Evolutionary conservation across 2,329 filamentous ascomycete species (phyloP).

Genomic region (Elsinoe fawcettii): DNA sequence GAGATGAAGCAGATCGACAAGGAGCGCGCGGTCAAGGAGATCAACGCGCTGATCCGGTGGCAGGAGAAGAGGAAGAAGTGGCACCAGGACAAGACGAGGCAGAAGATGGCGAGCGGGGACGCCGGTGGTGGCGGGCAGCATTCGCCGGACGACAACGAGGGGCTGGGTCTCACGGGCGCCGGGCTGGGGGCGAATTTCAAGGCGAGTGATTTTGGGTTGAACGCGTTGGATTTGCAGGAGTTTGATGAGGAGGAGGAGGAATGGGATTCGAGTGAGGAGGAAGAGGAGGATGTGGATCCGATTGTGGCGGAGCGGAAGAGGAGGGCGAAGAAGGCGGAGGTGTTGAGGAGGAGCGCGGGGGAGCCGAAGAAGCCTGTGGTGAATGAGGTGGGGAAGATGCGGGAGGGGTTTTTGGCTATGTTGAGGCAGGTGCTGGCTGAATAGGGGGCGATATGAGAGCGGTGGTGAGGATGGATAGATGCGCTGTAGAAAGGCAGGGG

Average conservation of each 20-base stretch:
- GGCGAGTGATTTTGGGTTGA: constrained; percentile 80
- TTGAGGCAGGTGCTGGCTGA: constrained; percentile 30
- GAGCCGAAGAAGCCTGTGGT: constrained; percentile 32
- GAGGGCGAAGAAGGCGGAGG: constrained; percentile 68
- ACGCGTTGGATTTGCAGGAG: constrained; percentile 79
- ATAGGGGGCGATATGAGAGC: constrained; percentile 1
- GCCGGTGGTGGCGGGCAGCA: constrained; percentile 40
- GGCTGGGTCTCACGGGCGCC: constrained; percentile 33
- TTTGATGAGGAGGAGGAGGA: constrained; percentile 71
- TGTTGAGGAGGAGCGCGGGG: constrained; percentile 44
- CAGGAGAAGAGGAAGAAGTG: constrained; percentile 94
- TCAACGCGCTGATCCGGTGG: constrained; percentile 82
- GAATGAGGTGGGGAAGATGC: constrained; percentile 29
- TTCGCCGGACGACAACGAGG: constrained; percentile 28
- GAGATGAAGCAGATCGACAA: constrained; percentile 62
- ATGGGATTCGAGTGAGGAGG: constrained; percentile 64
- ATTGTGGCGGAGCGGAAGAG: constrained; percentile 79
- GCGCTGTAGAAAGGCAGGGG: not conserved
- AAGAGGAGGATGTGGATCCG: constrained; percentile 65
- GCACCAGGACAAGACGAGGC: constrained; percentile 94
- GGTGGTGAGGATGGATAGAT: not conserved
- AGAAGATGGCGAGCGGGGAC: constrained; percentile 90
- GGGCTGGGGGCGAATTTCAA: constrained; percentile 54
- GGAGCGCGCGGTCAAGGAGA: constrained; percentile 65
- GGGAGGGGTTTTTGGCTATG: constrained; percentile 30